Conservation (phyloP, 2,329 filamentous ascomycete genomes). For the Colletotrichum camelliae region DNA sequence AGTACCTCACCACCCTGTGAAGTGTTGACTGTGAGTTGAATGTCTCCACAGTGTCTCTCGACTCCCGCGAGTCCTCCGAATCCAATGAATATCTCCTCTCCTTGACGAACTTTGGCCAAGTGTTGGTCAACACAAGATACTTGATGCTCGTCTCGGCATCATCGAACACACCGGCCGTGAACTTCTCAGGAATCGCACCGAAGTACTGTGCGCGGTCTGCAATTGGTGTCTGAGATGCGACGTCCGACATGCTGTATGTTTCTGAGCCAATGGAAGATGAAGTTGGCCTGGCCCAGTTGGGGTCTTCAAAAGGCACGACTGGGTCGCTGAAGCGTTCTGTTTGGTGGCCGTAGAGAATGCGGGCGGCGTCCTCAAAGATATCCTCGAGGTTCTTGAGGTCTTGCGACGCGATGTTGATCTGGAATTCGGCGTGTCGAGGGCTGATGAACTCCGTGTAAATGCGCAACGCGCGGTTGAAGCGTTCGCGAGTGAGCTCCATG, state of each 20-base stretch:
- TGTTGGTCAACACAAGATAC: conserved; percentile 48
- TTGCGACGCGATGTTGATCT: conserved; percentile 67
- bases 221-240: background rate
- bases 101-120: conserved; percentile 34
- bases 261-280: background rate
- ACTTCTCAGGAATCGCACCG: conserved; percentile 41
- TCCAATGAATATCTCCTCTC: conserved; percentile 18
- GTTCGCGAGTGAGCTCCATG: conserved; percentile 46
- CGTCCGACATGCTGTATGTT: background rate
- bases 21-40: background rate
- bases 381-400: conserved; percentile 59
- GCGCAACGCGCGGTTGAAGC: conserved; percentile 62
- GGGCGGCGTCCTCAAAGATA: conserved; percentile 61
- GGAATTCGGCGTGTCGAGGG: conserved; percentile 66
- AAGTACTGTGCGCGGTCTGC: conserved; percentile 8
- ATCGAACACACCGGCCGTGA: conserved; percentile 56
- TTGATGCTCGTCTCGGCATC: conserved; percentile 60
- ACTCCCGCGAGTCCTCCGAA: conserved; percentile 20
- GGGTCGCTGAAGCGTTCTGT: conserved; percentile 38
- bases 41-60: conserved; percentile 5
- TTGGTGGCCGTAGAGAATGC: conserved; percentile 46
- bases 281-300: background rate
- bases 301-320: conserved; percentile 47
- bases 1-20: conserved; percentile 7
- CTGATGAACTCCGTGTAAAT: conserved; percentile 70